Evolutionary conservation across 2,329 filamentous ascomycete genomes (phyloP), one percentile per base, ranked within the genome.

Genomic region (Penicillium digitatum): DNA sequence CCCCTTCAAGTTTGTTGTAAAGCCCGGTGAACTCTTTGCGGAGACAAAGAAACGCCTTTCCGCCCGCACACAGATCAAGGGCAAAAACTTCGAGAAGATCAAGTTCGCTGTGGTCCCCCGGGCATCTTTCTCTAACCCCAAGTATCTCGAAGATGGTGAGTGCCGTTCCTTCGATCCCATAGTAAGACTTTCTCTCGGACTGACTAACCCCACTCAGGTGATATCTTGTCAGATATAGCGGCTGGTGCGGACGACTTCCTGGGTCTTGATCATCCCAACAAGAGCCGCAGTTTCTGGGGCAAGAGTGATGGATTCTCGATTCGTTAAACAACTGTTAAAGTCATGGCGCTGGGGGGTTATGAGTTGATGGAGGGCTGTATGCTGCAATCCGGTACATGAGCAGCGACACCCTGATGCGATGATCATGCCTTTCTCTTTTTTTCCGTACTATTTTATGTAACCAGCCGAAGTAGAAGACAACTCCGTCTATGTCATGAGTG

Each of bases 71-170:
- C 92, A 92, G 26, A 87, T 99, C 76, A 96, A 96, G 75, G 95
- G 94, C 73, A 99, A 99, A 80, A 90, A 90, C 62, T 92, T 99
- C 64, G 93, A 99, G 74, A 97, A 97, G 80, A 94, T 99, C 74
- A 96, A 95, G 74, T 96, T 99, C 78, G 89, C 91, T 7, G 75
- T 95, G 31, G 82, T 96, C 48, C 80, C 86, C 71, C 81, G 88
- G 70, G 64, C 76, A 64, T 81, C 84, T 48, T 95, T 89, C 74
- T 85, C 88, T 37, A 90, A 88, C 68, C 88, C 91, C 26, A 82
- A 85, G 56, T 95, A 95, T 76, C 79, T 99, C 44, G 85, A 87
- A 63, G 94, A 97, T 76, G 91, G 93, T 96, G 78, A 80, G 86
- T 72, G 14, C 26, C 20, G 18, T 24, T 34, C 16, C 20, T 18